These are phyloP conservation scores for Agastache rugosa DNA, from an alignment of 257 asterid species.

Conservation along the genomic window DNA sequence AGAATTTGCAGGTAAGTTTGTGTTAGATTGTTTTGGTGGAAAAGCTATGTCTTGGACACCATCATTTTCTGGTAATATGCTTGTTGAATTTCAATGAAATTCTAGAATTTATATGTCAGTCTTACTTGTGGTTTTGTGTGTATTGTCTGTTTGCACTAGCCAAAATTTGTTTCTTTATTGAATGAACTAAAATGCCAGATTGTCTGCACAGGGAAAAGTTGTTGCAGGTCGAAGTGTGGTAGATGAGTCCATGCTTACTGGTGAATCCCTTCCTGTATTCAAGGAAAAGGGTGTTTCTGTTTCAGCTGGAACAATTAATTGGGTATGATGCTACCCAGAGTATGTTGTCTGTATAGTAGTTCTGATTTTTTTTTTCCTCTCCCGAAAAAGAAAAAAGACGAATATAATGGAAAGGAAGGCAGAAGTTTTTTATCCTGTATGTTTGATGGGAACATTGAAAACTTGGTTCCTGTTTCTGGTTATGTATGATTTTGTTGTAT, in stretches of 20 bases:
- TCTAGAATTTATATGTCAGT: slow-evolving; percentile 18
- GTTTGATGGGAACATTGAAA: neutral
- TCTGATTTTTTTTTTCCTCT: neutral
- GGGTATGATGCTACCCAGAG: slow-evolving; percentile 66
- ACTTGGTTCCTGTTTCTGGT: slow-evolving; percentile 11
- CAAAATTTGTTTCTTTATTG: slow-evolving; percentile 31
- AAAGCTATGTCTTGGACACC: no score
- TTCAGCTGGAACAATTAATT: slow-evolving; percentile 95
- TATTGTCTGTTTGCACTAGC: slow-evolving; percentile 30
- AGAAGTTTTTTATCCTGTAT: neutral
- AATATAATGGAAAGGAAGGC: neutral
- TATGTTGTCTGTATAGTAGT: slow-evolving; percentile 12
- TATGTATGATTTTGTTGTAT: slow-evolving; percentile 19
- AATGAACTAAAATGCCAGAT: slow-evolving; percentile 36
- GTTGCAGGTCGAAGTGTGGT: slow-evolving; percentile 98
- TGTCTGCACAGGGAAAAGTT: slow-evolving; percentile 76
- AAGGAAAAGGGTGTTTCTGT: slow-evolving; percentile 80
- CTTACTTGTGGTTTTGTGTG: slow-evolving; percentile 15
- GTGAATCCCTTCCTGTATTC: slow-evolving; percentile 97
- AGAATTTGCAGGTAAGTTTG: no score
- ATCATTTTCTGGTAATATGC: neutral
- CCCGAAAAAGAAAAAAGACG: neutral
- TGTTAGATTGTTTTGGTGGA: no score
- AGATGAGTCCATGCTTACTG: slow-evolving; percentile 99
- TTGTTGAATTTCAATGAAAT: slow-evolving; percentile 22